Base-by-base conservation (phyloP, 2,329 filamentous ascomycete species). In the Aureobasidium zeae region DNA sequence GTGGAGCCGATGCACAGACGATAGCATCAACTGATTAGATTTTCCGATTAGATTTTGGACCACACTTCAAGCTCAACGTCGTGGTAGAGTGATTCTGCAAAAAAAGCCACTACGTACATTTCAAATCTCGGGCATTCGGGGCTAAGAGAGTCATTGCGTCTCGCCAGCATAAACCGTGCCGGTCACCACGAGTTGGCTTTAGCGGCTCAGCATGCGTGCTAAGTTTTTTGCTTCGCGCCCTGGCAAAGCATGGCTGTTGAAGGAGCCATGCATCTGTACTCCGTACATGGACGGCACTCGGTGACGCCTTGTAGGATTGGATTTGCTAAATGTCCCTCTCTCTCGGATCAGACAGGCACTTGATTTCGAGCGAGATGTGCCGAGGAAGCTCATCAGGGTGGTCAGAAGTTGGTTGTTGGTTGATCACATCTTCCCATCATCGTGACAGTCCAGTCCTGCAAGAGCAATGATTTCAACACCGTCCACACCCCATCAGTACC, bases 101-200 rank as follows among this genome's bases (percentile, higher is more conserved):
- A 64, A 62, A 76, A 77, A 4, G 73, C 72, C 47, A 56, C 60
- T 39, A 74, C 50, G 1, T 71, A 71, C 49, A 71, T 68, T 12
- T 62, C 55, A n/a, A 70, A 58, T 57, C 74, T 74, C 46, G 69
- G 64, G 0, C 68, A 64, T 24, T 60, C 22, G 67, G 49, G n/a
- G n/a, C n/a, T n/a, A n/a, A n/a, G n/a, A n/a, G n/a, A n/a, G n/a
- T n/a, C n/a, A 63, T 51, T 59, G 48, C 26, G 9, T 44, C 45
- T n/a, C n/a, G n/a, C n/a, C n/a, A n/a, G n/a, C n/a, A n/a, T n/a
- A n/a, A n/a, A n/a, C n/a, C n/a, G n/a, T n/a, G n/a, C n/a, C n/a
- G n/a, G n/a, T n/a, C n/a, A n/a, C 13, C 29, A 17, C 29, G 29
- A 31, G 29, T 16, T n/a, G n/a, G n/a, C n/a, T n/a, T 30, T 30